Evolutionary conservation across 495 filamentous ascomycete species (phyloP).

Genomic region (Hypoxylon fragiforme): DNA sequence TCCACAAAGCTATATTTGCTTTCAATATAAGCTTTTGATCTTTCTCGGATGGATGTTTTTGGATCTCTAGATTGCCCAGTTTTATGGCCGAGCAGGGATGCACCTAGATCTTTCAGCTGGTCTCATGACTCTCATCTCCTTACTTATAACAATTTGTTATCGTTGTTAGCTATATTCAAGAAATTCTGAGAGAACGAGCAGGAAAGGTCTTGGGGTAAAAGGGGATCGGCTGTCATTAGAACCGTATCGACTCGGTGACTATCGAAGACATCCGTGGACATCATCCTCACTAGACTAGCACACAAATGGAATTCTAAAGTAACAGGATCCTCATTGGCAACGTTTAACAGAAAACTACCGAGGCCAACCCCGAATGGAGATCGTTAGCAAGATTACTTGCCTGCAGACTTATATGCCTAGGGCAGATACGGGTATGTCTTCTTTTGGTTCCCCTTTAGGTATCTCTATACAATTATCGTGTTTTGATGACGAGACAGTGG

Average conservation of each 20-base stretch:
- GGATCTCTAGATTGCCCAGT: slow-evolving; percentile 9
- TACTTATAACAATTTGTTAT: slow-evolving; percentile 1
- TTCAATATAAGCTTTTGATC: no score
- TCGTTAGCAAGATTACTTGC: not conserved
- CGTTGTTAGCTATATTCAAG: not conserved
- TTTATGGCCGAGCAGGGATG: slow-evolving; percentile 16
- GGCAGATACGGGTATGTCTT: no score
- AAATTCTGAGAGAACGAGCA: not conserved
- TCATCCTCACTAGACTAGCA: slow-evolving; percentile 8
- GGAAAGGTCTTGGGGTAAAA: slow-evolving; percentile 3
- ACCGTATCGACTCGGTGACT: slow-evolving; percentile 13
- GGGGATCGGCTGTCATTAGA: not conserved
- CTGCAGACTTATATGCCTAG: no score
- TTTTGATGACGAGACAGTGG: not conserved
- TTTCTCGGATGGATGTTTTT: no score
- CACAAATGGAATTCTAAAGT: slow-evolving; percentile 5
- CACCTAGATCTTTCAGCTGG: slow-evolving; percentile 15
- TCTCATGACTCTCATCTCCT: not conserved
- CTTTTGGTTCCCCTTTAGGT: not conserved
- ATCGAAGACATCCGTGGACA: slow-evolving; percentile 18
- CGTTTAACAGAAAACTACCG: slow-evolving; percentile 21
- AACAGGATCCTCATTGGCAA: slow-evolving; percentile 3
- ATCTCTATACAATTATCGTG: not conserved
- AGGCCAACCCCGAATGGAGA: slow-evolving; percentile 7
- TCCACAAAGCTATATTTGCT: no score